phyloP scores from a whole-genome alignment of 2,329 filamentous ascomycete species.

The Trichoderma sp. region DNA sequence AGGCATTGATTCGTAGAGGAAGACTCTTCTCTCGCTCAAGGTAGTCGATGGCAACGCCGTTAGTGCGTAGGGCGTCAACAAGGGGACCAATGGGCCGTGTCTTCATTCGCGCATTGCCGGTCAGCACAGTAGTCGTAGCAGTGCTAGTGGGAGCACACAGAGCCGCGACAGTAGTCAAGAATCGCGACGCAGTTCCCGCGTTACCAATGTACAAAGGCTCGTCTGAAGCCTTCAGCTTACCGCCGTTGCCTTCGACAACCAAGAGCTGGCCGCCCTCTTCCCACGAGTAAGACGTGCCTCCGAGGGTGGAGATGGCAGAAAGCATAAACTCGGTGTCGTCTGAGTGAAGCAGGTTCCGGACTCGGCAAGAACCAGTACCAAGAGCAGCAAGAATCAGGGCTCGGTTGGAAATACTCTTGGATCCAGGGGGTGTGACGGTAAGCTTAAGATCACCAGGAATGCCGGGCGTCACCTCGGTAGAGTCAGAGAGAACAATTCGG shows the following conservation, averaged over 20 bases:
- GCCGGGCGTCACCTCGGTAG: slow-evolving; percentile 72
- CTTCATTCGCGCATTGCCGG: slow-evolving; percentile 96
- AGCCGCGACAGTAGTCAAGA: slow-evolving; percentile 87
- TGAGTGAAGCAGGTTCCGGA: slow-evolving; percentile 91
- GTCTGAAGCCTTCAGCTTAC: slow-evolving; percentile 72
- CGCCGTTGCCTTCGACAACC: slow-evolving; percentile 88
- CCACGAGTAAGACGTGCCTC: slow-evolving; percentile 88
- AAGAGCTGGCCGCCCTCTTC: slow-evolving; percentile 92
- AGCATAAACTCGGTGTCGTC: slow-evolving; percentile 98
- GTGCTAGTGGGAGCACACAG: slow-evolving; percentile 70
- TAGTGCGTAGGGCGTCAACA: slow-evolving; percentile 83
- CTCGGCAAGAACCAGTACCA: slow-evolving; percentile 79
- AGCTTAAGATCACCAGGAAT: slow-evolving; percentile 66
- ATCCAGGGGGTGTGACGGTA: slow-evolving; percentile 85
- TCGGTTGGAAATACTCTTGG: slow-evolving; percentile 96
- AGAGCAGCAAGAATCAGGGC: slow-evolving; percentile 92
- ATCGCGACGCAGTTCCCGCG: slow-evolving; percentile 92
- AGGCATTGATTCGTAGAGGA: slow-evolving; percentile 79
- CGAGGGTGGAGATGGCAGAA: slow-evolving; percentile 80
- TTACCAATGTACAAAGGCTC: slow-evolving; percentile 90
- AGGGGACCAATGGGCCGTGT: slow-evolving; percentile 89
- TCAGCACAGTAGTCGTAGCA: slow-evolving; percentile 71
- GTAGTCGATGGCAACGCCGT: slow-evolving; percentile 86
- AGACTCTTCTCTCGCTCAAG: slow-evolving; percentile 81
- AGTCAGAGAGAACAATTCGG: slow-evolving; percentile 77